A percentile compares a stretch with the other conserved stretches of the same genome.
Conservation (phyloP, 2,329 filamentous ascomycete genomes). For the Byssothecium circinans region DNA sequence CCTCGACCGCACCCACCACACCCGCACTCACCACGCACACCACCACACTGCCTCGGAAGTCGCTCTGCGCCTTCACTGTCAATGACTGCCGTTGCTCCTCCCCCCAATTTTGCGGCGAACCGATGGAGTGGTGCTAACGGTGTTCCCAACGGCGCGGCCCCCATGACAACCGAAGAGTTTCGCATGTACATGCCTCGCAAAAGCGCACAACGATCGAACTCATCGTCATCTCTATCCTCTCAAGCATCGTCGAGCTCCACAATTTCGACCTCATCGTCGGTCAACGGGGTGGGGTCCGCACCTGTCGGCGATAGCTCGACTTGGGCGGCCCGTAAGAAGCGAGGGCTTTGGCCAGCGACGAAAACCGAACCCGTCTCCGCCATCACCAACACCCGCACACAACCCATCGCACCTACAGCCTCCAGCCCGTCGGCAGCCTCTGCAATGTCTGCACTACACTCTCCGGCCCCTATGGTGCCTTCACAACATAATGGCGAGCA, state of each 20-base stretch:
- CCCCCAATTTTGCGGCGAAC: slow-evolving; percentile 64
- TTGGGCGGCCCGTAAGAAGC: slow-evolving; percentile 55
- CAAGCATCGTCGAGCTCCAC: slow-evolving; percentile 66
- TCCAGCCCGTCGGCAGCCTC: slow-evolving; percentile 62
- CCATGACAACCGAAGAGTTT: slow-evolving; percentile 81
- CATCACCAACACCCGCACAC: slow-evolving; percentile 62
- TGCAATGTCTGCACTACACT: slow-evolving; percentile 64
- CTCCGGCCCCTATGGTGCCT: slow-evolving; percentile 63
- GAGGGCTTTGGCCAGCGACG: slow-evolving; percentile 63
- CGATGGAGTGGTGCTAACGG: slow-evolving; percentile 63
- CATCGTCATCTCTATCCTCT: slow-evolving; percentile 77
- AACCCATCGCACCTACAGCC: slow-evolving; percentile 61
- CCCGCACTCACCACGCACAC: slow-evolving; percentile 17
- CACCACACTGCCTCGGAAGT: slow-evolving; percentile 19
- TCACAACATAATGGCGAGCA: slow-evolving; percentile 69
- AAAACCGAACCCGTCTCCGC: slow-evolving; percentile 68
- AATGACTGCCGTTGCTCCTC: slow-evolving; percentile 70
- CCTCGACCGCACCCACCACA: neutral
- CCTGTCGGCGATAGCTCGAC: slow-evolving; percentile 29
- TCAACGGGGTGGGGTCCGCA: slow-evolving; percentile 59
- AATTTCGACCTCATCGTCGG: slow-evolving; percentile 61
- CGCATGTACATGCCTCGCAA: slow-evolving; percentile 91
- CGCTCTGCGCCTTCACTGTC: slow-evolving; percentile 28
- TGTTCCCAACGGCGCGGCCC: slow-evolving; percentile 63
- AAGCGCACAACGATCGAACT: slow-evolving; percentile 82